A percentile compares a stretch with the other conserved stretches of the same genome.
Conservation (phyloP, 495 filamentous ascomycete species). For the Neurospora sp. region DNA sequence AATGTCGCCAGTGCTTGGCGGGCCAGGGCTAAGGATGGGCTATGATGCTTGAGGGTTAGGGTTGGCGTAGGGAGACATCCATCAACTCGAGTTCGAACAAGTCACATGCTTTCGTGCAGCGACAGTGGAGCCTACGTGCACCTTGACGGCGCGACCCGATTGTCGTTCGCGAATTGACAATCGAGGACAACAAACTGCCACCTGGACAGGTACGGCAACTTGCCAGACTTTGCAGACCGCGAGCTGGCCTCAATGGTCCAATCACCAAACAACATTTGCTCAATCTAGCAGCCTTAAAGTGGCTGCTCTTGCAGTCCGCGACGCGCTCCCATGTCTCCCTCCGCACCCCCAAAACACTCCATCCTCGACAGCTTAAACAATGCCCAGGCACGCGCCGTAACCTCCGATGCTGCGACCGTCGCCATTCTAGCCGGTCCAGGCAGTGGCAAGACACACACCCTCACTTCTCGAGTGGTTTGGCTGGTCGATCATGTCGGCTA, state of each 20-base stretch:
- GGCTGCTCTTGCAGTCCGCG: not conserved
- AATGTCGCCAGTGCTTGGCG: not conserved
- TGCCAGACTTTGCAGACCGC: not conserved
- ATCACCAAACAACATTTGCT: not conserved
- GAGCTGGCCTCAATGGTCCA: not conserved
- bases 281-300: not conserved
- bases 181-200: not conserved
- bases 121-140: not conserved
- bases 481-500: slow-evolving; percentile 71
- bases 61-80: not conserved
- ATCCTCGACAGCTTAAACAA: slow-evolving; percentile 65
- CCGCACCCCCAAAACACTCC: slow-evolving; percentile 2
- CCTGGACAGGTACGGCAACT: not conserved
- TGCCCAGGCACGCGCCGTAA: slow-evolving; percentile 78
- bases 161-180: not conserved
- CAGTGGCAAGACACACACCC: slow-evolving; percentile 89
- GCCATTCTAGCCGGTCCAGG: slow-evolving; percentile 85
- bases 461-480: slow-evolving; percentile 90
- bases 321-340: not conserved
- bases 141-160: not conserved
- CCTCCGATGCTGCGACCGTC: slow-evolving; percentile 63
- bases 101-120: not conserved
- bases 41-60: not conserved
- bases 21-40: not conserved
- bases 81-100: not conserved